These are phyloP conservation scores for Aspergillus haitiensis DNA, from an alignment of 495 filamentous ascomycete species.

Conservation along the genomic window DNA sequence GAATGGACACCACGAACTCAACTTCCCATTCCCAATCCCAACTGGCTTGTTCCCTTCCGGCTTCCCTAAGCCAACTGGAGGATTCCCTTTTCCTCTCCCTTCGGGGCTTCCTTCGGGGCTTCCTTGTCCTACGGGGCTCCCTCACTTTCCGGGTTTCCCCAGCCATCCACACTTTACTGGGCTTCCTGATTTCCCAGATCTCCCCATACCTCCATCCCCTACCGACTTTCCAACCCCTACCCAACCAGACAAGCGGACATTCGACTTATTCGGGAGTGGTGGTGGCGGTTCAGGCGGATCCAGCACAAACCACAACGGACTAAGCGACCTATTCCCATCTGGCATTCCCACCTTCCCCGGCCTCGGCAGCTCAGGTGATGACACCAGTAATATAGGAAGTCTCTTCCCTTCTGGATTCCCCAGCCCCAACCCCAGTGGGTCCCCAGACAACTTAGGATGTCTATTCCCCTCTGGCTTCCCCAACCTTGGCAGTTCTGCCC, in stretches of 20 bases:
- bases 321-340: neutral
- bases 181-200: neutral
- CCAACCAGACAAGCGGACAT: constrained; percentile 6
- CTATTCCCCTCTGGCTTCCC: constrained; percentile 2
- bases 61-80: neutral
- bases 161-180: neutral
- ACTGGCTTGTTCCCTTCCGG: constrained; percentile 12
- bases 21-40: constrained; percentile 8
- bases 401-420: constrained; percentile 11
- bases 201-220: neutral
- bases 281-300: neutral
- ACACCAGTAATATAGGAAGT: too few relatives aligned
- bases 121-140: neutral
- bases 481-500: neutral
- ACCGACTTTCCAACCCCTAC: constrained; percentile 1
- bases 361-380: neutral
- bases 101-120: too few relatives aligned
- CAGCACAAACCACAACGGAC: neutral
- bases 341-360: neutral
- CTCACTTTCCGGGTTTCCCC: neutral
- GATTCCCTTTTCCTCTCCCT: neutral
- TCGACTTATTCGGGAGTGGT: neutral
- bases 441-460: neutral
- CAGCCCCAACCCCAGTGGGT: neutral
- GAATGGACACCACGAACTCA: neutral